Evolutionary conservation across 257 asterid species (phyloP).

Genomic region (Thymus quinquecostatus): DNA sequence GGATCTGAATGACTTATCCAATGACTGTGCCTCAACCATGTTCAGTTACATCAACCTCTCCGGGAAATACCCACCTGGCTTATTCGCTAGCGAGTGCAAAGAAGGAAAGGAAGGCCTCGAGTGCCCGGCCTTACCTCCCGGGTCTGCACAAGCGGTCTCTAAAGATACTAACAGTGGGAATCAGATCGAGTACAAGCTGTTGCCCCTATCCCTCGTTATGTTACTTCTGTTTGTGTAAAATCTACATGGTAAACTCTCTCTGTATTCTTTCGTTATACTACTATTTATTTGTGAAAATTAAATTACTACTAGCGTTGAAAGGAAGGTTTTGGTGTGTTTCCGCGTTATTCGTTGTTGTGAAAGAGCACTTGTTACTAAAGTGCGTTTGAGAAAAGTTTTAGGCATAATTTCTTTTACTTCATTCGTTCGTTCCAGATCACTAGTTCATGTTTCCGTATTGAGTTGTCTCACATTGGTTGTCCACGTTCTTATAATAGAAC

Average conservation of each 20-base stretch:
- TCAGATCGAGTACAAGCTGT: conserved; percentile 28
- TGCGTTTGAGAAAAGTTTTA: too few species aligned
- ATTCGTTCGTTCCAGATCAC: too few species aligned
- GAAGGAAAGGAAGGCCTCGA: conserved; percentile 52
- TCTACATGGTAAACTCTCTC: neutral
- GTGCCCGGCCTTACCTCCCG: conserved; percentile 51
- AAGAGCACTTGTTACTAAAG: neutral
- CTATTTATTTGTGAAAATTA: conserved; percentile 8
- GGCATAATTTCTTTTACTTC: too few species aligned
- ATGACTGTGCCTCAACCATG: conserved; percentile 76
- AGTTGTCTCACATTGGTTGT: too few species aligned
- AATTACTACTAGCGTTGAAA: neutral
- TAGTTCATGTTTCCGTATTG: too few species aligned
- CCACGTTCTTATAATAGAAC: too few species aligned
- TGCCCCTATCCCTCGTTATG: conserved; percentile 35
- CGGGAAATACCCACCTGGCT: conserved; percentile 81
- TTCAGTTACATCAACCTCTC: conserved; percentile 78
- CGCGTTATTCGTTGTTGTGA: neutral
- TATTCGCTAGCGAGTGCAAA: conserved; percentile 64
- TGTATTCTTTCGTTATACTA: conserved; percentile 23
- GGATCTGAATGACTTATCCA: conserved; percentile 49
- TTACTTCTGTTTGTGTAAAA: conserved; percentile 40
- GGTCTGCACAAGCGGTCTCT: conserved; percentile 34
- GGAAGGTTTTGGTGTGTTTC: conserved; percentile 21
- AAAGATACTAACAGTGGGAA: conserved; percentile 15